Evolutionary conservation across 176 grass and related monocot species (phyloP), one percentile per base, ranked within the genome.

Genomic region (Zizania latifolia): DNA sequence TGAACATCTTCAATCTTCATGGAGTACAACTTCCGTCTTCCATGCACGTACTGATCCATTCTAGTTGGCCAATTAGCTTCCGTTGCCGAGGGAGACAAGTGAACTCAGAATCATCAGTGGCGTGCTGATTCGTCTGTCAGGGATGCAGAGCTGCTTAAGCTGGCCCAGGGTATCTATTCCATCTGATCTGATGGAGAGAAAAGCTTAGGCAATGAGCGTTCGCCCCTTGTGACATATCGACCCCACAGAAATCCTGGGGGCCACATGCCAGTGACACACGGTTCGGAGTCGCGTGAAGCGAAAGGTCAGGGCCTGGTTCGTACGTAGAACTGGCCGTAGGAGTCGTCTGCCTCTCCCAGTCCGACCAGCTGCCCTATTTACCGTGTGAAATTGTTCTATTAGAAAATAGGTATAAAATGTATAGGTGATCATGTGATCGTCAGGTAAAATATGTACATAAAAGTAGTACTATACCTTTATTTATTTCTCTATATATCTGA

Each of bases 71-170:
- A 19, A 29, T 15, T 22, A 16, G 29, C 39, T 61, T 26, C 82
- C 35, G 10, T 17, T 4, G 15, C 23, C 0, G 44, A 84, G 74
- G 56, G 56, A 45, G 56, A 71, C 57, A 60, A 19, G 22, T 75
- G 83, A 68, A 85, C 43, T 81, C 32, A 33, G 51, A 75, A 81
- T 62, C n/a, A 81, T 62, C 24, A 62, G 77, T 28, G 34, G 28
- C 26, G 50, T 13, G 32, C 41, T 70, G 83, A 60, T 74, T 85
- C 59, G 19, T 33, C 39, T 30, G 66, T 71, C 57, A 71, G 59
- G 21, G 33, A 54, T 33, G 53, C 50, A 28, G 50, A 51, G 58
- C 35, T 23, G 22, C 17, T 23, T 1, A 53, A 36, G 28, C 71
- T 60, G 62, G 23, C 37, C 15, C 17, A 31, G 35, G 7, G 27